phyloP scores from a whole-genome alignment of 2,329 filamentous ascomycete species.

The Venturia pyrina region DNA sequence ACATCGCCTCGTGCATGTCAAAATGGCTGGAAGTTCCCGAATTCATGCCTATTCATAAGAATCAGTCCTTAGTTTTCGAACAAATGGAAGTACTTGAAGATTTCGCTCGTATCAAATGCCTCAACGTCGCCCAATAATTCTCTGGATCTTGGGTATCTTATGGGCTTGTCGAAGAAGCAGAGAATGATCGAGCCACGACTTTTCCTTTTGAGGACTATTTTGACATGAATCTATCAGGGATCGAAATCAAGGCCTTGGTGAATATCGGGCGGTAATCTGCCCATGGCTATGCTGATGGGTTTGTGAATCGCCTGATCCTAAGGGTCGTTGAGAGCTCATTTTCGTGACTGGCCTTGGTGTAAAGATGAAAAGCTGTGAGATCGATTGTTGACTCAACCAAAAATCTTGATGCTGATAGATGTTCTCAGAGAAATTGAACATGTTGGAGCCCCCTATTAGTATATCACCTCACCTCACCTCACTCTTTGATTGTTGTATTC shows the following conservation, averaged over 20 bases:
- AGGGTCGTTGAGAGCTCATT: background rate
- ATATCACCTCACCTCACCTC: background rate
- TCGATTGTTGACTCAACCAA: too few relatives aligned
- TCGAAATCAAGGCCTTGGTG: background rate
- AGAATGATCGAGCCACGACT: too few relatives aligned
- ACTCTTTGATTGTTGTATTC: background rate
- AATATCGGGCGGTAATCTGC: background rate
- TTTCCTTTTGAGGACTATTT: background rate
- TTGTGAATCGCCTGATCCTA: background rate
- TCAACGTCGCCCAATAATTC: background rate
- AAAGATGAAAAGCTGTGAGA: too few relatives aligned
- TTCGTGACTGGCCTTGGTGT: background rate
- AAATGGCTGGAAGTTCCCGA: background rate
- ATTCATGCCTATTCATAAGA: background rate
- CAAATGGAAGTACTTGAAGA: background rate
- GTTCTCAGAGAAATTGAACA: background rate
- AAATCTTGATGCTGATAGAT: background rate
- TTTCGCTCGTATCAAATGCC: background rate
- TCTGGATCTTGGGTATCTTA: background rate
- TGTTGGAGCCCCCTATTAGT: background rate
- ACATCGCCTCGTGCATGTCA: background rate
- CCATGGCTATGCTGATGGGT: background rate
- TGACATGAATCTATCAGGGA: background rate
- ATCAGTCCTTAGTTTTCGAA: background rate
- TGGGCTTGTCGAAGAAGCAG: background rate